These are phyloP conservation scores for Tolypocladium guangdongense DNA, from an alignment of 2,329 filamentous ascomycete species.

Conservation along the genomic window DNA sequence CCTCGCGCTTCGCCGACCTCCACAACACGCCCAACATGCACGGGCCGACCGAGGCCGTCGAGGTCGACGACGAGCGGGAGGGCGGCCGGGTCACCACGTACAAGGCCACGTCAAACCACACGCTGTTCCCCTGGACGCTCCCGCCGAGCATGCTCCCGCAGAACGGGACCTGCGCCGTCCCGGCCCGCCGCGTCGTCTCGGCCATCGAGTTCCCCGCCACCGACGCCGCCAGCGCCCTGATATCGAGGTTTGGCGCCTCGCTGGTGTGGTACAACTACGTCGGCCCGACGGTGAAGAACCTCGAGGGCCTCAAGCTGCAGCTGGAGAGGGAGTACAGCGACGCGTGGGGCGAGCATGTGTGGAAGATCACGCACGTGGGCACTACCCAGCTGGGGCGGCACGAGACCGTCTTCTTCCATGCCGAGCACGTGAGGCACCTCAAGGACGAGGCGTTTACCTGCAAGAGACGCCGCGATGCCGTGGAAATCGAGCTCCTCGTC, in stretches of 20 bases:
- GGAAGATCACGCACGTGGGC: slow-evolving; percentile 71
- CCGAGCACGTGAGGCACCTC: slow-evolving; percentile 64
- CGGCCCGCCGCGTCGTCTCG: slow-evolving; percentile 61
- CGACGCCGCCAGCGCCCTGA: slow-evolving; percentile 21
- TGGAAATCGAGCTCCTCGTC: slow-evolving; percentile 59
- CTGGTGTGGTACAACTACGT: slow-evolving; percentile 22
- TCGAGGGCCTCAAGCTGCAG: slow-evolving; percentile 51
- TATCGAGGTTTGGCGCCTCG: slow-evolving; percentile 20
- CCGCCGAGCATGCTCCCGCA: slow-evolving; percentile 62
- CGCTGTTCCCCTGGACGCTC: slow-evolving; percentile 87
- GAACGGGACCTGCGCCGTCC: slow-evolving; percentile 66
- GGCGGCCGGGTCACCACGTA: slow-evolving; percentile 25
- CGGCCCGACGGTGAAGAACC: slow-evolving; percentile 35
- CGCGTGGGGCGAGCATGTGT: slow-evolving; percentile 32
- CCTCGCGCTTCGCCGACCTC: slow-evolving; percentile 72
- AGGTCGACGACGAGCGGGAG: slow-evolving; percentile 34
- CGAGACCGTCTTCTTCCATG: slow-evolving; percentile 72
- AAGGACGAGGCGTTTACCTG: slow-evolving; percentile 77
- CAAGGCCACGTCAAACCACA: slow-evolving; percentile 61
- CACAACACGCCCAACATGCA: slow-evolving; percentile 64
- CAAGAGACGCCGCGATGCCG: slow-evolving; percentile 57
- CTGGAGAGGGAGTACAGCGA: slow-evolving; percentile 52
- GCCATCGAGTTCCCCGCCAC: slow-evolving; percentile 50
- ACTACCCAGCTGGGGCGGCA: slow-evolving; percentile 75
- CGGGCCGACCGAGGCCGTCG: slow-evolving; percentile 24